Evolutionary conservation across 2,329 filamentous ascomycete species (phyloP), one percentile per base, ranked within the genome.

Genomic region (Colletotrichum acutatum): DNA sequence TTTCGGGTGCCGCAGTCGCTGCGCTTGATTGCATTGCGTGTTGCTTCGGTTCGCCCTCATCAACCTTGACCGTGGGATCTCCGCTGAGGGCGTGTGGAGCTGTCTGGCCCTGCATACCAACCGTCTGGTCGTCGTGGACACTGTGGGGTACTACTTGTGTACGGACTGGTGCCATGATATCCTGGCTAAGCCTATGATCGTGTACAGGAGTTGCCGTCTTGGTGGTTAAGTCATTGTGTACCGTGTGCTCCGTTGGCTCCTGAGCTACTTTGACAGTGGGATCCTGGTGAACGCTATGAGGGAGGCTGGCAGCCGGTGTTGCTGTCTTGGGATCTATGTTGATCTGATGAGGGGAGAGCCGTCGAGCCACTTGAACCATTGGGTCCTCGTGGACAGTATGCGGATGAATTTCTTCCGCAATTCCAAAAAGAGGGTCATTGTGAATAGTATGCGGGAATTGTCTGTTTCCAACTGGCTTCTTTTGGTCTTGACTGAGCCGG

Each of bases 371-470:
- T 24, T 64, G 37, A 8, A 11, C 26, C 2, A 26, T 53, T 12
- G 70, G 66, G n/a, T 72, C 70, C 16, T 72, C 30, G 14, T 72
- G 59, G 32, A 69, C 54, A 26, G 53, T 53, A 24, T 72, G 70
- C 5, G 60, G 49, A 14, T 57, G 64, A 26, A 71, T 52, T 53
- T 69, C 66, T 42, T 69, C 42, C n/a, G 70, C 70, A 37, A 59
- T 59, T 8, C 66, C 53, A 34, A 69, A 63, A 5, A 63, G 30
- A 19, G 66, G 53, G 60, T 72, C 70, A 24, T 72, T 54, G 16
- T 72, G 26, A 11, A 72, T 32, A 9, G 30, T 37, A 42, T 72
- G 70, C 16, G 42, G 52, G 12, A 46, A 32, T 9, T 54, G 37
- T 12, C 53, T 54, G 7, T 9, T 28, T 34, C 46, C 57, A 26